phyloP scores from a whole-genome alignment of 768 basidiomycete genomes.

The Pleurotus ostreatus region DNA sequence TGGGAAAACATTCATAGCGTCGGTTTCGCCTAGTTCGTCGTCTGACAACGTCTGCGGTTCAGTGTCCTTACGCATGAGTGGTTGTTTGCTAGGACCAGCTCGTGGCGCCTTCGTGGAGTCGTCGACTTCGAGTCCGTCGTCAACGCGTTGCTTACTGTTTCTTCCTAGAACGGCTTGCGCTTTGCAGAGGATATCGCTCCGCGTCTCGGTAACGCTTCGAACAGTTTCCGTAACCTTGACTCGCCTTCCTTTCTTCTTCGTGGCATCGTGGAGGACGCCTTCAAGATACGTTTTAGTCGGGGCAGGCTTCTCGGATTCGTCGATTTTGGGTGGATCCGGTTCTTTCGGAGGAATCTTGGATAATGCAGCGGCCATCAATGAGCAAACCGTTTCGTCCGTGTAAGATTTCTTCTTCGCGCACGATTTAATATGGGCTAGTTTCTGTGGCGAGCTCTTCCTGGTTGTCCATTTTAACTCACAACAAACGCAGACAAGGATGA shows the following conservation, averaged over 20 bases:
- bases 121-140: conserved; percentile 9
- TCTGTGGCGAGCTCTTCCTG: conserved; percentile 58
- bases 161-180: conserved; percentile 28
- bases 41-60: conserved; percentile 9
- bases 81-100: conserved; percentile 24
- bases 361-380: conserved; percentile 50
- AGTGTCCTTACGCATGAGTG: conserved; percentile 29
- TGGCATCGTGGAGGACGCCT: conserved; percentile 39
- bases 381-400: conserved; percentile 48
- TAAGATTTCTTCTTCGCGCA: conserved; percentile 64
- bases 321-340: conserved; percentile 19
- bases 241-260: conserved; percentile 42
- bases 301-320: conserved; percentile 2
- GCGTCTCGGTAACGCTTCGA: conserved; percentile 41
- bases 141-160: conserved; percentile 5
- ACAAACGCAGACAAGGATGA: conserved; percentile 54
- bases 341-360: conserved; percentile 16
- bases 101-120: conserved; percentile 26
- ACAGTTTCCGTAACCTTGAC: conserved; percentile 37
- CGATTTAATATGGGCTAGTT: conserved; percentile 59
- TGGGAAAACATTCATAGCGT: conserved; percentile 15
- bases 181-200: conserved; percentile 35
- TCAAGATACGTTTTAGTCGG: conserved; percentile 45
- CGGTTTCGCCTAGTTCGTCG: conserved; percentile 8
- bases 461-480: conserved; percentile 70